Conservation (phyloP, 2,329 filamentous ascomycete species). For the Fusarium sp. region DNA sequence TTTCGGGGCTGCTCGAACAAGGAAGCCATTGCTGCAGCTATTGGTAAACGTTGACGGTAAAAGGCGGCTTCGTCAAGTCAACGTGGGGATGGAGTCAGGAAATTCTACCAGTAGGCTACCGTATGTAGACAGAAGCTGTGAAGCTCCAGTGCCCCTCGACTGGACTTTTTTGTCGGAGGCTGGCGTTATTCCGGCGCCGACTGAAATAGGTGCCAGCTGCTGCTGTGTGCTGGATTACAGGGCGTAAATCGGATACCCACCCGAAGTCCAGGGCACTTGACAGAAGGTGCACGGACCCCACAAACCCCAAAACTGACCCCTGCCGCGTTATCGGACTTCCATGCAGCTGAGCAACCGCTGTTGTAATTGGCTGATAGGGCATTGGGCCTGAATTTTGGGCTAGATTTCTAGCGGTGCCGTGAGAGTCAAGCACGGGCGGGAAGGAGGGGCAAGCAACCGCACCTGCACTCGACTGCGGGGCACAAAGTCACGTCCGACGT, state of each 20-base stretch:
- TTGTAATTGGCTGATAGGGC: conserved; percentile 42
- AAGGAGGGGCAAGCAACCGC: not conserved
- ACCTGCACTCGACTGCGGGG: conserved; percentile 43
- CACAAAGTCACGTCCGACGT: conserved; percentile 44
- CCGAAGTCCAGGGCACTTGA: conserved; percentile 34
- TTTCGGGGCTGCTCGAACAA: conserved; percentile 97
- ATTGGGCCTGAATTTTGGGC: conserved; percentile 46
- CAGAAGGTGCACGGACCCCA: conserved; percentile 40
- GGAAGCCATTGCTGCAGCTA: conserved; percentile 77
- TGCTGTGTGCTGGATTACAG: conserved; percentile 5
- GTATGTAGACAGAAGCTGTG: conserved; percentile 45
- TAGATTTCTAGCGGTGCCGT: conserved; percentile 36
- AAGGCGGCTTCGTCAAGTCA: conserved; percentile 47
- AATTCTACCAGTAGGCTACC: conserved; percentile 49
- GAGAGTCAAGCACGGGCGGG: conserved; percentile 14
- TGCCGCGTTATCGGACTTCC: conserved; percentile 33
- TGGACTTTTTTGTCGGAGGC: conserved; percentile 48
- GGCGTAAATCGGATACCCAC: conserved; percentile 7
- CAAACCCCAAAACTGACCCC: conserved; percentile 35
- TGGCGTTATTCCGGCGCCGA: conserved; percentile 47
- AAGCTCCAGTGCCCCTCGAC: conserved; percentile 47
- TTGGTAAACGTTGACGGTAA: conserved; percentile 40
- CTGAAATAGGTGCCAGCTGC: not conserved
- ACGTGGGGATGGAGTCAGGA: conserved; percentile 47
- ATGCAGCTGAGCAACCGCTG: conserved; percentile 20